Conservation (phyloP, 306 rosid genomes). For the Arachis hypogaea region DNA sequence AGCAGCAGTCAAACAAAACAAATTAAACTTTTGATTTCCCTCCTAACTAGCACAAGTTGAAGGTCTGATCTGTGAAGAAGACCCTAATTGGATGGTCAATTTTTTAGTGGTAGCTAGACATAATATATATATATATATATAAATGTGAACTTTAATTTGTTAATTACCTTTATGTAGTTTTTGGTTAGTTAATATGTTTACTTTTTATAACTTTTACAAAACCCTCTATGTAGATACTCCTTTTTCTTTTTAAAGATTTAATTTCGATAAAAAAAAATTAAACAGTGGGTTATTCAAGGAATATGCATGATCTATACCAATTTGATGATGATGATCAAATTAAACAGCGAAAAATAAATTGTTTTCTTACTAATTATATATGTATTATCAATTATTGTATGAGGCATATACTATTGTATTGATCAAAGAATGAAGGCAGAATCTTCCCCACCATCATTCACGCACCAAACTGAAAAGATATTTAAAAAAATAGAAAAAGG, state of each 20-base stretch:
- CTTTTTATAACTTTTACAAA: constrained; percentile 8
- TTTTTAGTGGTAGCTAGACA: constrained; percentile 31
- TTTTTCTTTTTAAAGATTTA: constrained; percentile 9
- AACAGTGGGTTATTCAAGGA: not conserved
- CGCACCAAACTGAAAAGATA: not conserved
- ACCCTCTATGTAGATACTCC: not conserved
- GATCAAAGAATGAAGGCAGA: constrained; percentile 24
- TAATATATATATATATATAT: not conserved
- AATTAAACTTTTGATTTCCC: constrained; percentile 25
- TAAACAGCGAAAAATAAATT: not conserved
- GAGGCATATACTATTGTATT: constrained; percentile 7
- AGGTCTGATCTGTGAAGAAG: not conserved
- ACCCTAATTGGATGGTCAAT: constrained; percentile 34
- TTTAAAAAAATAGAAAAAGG: not conserved
- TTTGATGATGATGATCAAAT: not conserved
- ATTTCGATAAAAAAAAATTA: constrained; percentile 8
- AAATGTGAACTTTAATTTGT: not conserved
- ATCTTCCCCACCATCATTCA: not conserved
- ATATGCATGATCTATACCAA: not conserved
- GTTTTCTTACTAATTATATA: not conserved
- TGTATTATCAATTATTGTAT: too few relatives aligned
- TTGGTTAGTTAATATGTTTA: not conserved
- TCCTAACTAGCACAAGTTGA: constrained; percentile 17
- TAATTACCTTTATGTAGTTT: not conserved
- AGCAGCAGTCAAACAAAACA: constrained; percentile 33